Evolutionary conservation across 768 basidiomycete genomes (phyloP).

Genomic region (Xerocomellus amylosporus): DNA sequence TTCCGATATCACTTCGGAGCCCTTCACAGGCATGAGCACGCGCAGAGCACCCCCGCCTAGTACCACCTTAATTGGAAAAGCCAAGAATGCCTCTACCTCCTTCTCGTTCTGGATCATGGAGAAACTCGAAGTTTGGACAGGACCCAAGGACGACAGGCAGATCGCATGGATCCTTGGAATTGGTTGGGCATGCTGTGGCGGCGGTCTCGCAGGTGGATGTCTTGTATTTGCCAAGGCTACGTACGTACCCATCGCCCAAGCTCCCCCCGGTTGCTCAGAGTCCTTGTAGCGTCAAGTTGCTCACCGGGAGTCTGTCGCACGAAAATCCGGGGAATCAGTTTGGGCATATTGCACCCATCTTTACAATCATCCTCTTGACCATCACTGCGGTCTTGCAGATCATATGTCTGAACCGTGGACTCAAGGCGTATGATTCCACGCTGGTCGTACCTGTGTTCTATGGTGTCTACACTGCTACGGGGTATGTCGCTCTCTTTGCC

Average conservation of each 20-base stretch:
- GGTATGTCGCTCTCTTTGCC: constrained; percentile 43
- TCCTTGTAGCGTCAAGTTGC: constrained; percentile 64
- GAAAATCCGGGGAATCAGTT: constrained; percentile 86
- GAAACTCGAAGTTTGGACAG: constrained; percentile 71
- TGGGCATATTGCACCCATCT: constrained; percentile 74
- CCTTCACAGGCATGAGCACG: constrained; percentile 43
- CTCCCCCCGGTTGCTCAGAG: constrained; percentile 4
- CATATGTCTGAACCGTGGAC: constrained; percentile 83
- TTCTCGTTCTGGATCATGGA: constrained; percentile 55
- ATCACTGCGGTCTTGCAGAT: constrained; percentile 87
- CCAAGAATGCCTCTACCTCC: constrained; percentile 42
- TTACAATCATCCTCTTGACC: constrained; percentile 60
- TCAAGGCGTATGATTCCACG: constrained; percentile 88
- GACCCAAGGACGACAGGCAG: constrained; percentile 76
- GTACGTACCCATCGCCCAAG: constrained; percentile 16
- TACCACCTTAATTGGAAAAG: constrained; percentile 31
- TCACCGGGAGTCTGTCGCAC: constrained; percentile 73
- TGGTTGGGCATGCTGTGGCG: constrained; percentile 91
- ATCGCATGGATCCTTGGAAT: constrained; percentile 91
- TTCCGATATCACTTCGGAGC: constrained; percentile 61
- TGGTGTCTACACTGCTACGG: constrained; percentile 83
- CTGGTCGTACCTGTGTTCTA: constrained; percentile 95
- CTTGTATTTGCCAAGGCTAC: constrained; percentile 73
- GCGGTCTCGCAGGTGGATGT: constrained; percentile 84
- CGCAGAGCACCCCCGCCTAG: constrained; percentile 21